phyloP scores from a whole-genome alignment of 2,329 filamentous ascomycete genomes.

The Ceratocystis eucalypticola region DNA sequence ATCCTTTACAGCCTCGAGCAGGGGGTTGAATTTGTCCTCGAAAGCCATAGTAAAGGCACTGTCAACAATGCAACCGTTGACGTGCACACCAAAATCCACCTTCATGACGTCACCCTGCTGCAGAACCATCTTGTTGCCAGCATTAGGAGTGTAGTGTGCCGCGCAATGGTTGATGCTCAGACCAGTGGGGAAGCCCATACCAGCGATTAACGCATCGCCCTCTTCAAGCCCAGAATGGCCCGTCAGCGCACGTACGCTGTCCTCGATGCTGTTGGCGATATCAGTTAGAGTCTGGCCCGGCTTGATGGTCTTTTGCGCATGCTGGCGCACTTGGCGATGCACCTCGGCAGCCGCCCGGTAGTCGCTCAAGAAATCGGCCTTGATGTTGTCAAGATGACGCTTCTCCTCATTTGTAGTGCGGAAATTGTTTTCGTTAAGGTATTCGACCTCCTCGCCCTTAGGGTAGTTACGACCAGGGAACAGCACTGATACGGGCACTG shows the following conservation, averaged over 20 bases:
- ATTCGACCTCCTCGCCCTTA: conserved; percentile 65
- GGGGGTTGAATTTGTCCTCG: conserved; percentile 59
- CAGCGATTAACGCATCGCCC: conserved; percentile 58
- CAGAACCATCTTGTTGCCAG: conserved; percentile 63
- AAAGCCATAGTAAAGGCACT: conserved; percentile 69
- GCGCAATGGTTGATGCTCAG: conserved; percentile 66
- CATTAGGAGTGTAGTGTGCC: conserved; percentile 68
- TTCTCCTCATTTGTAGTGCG: conserved; percentile 77
- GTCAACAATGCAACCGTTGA: conserved; percentile 69
- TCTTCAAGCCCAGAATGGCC: conserved; percentile 59
- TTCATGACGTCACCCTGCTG: conserved; percentile 66
- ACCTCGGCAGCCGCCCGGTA: conserved; percentile 65
- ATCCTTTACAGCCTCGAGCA: conserved; percentile 58
- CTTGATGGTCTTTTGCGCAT: conserved; percentile 62
- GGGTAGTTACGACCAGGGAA: conserved; percentile 63
- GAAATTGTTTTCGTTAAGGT: conserved; percentile 61
- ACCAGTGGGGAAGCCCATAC: conserved; percentile 69
- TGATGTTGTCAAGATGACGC: conserved; percentile 63
- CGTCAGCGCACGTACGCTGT: conserved; percentile 56
- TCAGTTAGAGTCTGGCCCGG: conserved; percentile 61
- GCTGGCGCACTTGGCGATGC: conserved; percentile 64
- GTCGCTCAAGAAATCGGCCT: conserved; percentile 59
- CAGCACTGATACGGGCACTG: conserved; percentile 57
- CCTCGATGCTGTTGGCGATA: conserved; percentile 70
- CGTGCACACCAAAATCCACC: conserved; percentile 69